Evolutionary conservation across 192 early-diverging fungal genomes (phyloP), one percentile per base, ranked within the genome.

Genomic region (Gonapodya prolifera): DNA sequence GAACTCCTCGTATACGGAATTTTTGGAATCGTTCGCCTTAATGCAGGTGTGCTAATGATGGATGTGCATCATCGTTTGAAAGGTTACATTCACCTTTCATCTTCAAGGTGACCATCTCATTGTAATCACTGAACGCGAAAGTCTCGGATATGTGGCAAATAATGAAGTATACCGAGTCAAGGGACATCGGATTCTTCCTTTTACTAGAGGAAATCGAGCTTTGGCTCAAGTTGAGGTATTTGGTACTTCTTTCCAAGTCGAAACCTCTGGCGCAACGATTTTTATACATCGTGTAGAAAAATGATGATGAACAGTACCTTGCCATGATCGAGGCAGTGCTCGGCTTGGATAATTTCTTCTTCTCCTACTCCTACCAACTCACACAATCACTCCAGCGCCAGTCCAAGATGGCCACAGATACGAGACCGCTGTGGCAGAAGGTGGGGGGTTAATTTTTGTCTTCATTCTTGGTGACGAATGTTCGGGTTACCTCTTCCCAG

Each of bases 281-380:
- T 32, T 77, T 80, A 1, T 35, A 61, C 8, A 28, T 83, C 75
- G 2, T 29, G 13, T 79, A 86, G 84, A 80, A 80, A 30, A 75
- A 82, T n/a, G 92, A 93, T 80, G 93, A 94, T 77, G 81, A 83
- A 0, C 81, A 80, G 34, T 94, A 91, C 76, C 79, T 93, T 74
- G 75, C 79, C 16, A 85, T 92, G 77, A 75, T 93, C 33, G 80
- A 89, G 33, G 77, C 77, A 18, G 82, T 91, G 33, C 82, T 93
- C 33, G 83, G 78, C 1, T 75, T 82, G 16, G 80, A 83, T 34
- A 83, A 83, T 78, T 91, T 91, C 76, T 96, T 93, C 78, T 97
- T 94, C 81, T 98, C 96, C 70, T 93, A 93, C 78, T 86, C 87
- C 30, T 92, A 87, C 79, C 94, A 99, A 77, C 75, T 99, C 61